Percentiles rank a stretch among this genome's conserved stretches.
Conservation (phyloP, 495 filamentous ascomycete genomes). For the Pyrenula massariospora region DNA sequence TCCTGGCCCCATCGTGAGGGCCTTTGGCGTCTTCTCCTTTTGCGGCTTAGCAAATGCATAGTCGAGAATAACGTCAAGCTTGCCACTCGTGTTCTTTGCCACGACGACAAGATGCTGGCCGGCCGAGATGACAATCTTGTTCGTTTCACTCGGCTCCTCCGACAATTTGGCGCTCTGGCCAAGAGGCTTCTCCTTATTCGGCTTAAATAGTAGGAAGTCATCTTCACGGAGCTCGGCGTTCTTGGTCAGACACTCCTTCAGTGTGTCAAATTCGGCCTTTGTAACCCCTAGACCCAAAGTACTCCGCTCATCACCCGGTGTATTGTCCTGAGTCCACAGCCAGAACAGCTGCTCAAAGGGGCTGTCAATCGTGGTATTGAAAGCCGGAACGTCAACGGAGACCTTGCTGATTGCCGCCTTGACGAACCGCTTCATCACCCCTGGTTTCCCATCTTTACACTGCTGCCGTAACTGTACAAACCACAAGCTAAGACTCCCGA, state of each 20-base stretch:
- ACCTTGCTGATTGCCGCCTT: too few species aligned
- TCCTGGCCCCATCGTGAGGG: neutral
- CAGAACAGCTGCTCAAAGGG: slow-evolving; percentile 30
- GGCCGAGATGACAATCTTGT: slow-evolving; percentile 12
- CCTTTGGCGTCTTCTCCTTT: neutral
- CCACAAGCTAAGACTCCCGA: too few species aligned
- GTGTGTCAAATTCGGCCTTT: too few species aligned
- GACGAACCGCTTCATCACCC: too few species aligned
- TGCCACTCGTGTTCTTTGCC: slow-evolving; percentile 5
- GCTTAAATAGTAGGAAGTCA: too few species aligned
- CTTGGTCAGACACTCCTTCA: too few species aligned
- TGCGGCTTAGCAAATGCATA: slow-evolving; percentile 15
- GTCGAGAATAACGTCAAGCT: slow-evolving; percentile 14
- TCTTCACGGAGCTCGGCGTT: too few species aligned
- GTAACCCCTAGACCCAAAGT: too few species aligned
- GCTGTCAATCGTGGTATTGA: slow-evolving; percentile 17
- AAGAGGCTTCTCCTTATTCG: too few species aligned
- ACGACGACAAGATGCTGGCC: slow-evolving; percentile 21
- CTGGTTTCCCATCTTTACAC: too few species aligned
- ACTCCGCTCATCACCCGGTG: neutral
- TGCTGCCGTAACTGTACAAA: too few species aligned
- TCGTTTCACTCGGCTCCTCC: slow-evolving; percentile 3
- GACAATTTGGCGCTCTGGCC: slow-evolving; percentile 3
- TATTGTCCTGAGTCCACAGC: slow-evolving; percentile 19
- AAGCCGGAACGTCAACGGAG: too few species aligned